These are phyloP conservation scores for Gymnopus androsaceus DNA, from an alignment of 1,284 basidiomycete species.

Conservation along the genomic window DNA sequence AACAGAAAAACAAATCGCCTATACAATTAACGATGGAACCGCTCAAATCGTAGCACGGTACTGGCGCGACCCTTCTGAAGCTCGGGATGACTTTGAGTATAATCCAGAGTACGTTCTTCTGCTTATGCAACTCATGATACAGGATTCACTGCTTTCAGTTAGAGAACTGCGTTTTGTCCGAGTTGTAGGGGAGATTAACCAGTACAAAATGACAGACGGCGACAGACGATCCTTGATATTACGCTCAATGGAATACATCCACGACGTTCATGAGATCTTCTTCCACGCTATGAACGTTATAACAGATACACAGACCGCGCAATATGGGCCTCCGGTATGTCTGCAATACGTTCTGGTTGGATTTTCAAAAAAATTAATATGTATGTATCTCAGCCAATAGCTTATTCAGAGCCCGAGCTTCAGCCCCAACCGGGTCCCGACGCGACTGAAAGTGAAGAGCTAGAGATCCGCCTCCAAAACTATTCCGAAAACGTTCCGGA, in stretches of 20 bases:
- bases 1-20: conserved; percentile 29
- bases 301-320: conserved; percentile 46
- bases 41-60: conserved; percentile 85
- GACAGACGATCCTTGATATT: conserved; percentile 41
- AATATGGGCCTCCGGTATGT: conserved; percentile 2
- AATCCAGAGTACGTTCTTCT: conserved; percentile 48
- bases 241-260: conserved; percentile 81
- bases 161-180: conserved; percentile 9
- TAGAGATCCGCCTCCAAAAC: not conserved
- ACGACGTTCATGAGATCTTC: conserved; percentile 81
- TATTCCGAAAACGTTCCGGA: not conserved
- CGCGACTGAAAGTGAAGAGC: not conserved
- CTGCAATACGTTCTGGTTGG: not conserved
- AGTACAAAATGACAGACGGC: not conserved
- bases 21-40: conserved; percentile 87
- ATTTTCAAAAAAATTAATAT: not conserved
- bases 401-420: not conserved
- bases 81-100: conserved; percentile 51
- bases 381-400: not conserved
- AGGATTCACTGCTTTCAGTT: not conserved
- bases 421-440: not conserved
- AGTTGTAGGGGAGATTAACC: not conserved
- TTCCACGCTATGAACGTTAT: conserved; percentile 72
- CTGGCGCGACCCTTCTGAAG: conserved; percentile 71
- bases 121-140: not conserved